phyloP scores from a whole-genome alignment of 2,329 filamentous ascomycete genomes.

The Pseudogymnoascus sp. region DNA sequence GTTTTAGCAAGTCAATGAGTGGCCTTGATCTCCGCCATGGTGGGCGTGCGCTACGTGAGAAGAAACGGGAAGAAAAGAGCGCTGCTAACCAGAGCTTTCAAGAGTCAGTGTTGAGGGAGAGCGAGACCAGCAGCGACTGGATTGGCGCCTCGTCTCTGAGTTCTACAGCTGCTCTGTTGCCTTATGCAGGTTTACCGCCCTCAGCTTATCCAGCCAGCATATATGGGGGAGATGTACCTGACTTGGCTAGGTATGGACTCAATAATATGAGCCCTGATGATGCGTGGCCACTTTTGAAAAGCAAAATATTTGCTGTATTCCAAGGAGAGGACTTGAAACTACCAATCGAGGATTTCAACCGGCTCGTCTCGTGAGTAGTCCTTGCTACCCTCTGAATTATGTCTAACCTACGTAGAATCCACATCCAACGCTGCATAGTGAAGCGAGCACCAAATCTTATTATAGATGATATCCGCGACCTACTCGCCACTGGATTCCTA shows the following conservation, averaged over 20 bases:
- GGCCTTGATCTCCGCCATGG: constrained; percentile 72
- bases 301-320: constrained; percentile 68
- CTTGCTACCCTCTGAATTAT: background rate
- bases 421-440: constrained; percentile 70
- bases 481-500: constrained; percentile 72
- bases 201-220: constrained; percentile 28
- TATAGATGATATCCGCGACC: constrained; percentile 67
- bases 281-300: constrained; percentile 73
- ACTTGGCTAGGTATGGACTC: constrained; percentile 53
- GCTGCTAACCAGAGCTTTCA: constrained; percentile 14
- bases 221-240: constrained; percentile 43
- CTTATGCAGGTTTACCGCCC: constrained; percentile 24
- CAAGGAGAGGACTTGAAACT: constrained; percentile 71
- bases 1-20: constrained; percentile 76
- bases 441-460: constrained; percentile 62
- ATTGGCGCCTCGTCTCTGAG: constrained; percentile 45
- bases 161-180: constrained; percentile 31
- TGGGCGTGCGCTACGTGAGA: constrained; percentile 68
- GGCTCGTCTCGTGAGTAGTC: constrained; percentile 50
- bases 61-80: constrained; percentile 64
- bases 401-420: constrained; percentile 38
- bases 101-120: constrained; percentile 26
- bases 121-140: constrained; percentile 35
- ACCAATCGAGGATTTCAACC: constrained; percentile 79
- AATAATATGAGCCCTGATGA: constrained; percentile 67